Conservation (phyloP, 305 asterid genomes). For the Fraxinus albicans region DNA sequence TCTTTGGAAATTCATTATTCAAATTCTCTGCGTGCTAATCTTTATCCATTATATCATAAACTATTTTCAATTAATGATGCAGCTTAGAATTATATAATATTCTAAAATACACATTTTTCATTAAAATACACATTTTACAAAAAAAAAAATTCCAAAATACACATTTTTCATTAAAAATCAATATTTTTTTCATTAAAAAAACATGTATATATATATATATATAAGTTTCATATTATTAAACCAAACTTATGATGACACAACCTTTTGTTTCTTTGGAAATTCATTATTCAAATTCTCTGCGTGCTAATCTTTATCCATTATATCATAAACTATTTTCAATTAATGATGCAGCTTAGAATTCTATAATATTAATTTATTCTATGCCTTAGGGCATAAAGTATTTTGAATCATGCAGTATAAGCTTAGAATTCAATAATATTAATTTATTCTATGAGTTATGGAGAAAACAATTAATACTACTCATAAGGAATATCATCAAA, state of each 20-base stretch:
- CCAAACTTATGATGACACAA: background rate
- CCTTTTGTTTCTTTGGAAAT: background rate
- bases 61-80: background rate
- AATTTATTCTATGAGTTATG: background rate
- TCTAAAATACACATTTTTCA: too few relatives aligned
- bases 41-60: background rate
- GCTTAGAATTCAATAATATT: background rate
- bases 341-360: background rate
- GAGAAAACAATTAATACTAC: background rate
- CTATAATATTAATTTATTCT: background rate
- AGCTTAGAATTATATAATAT: background rate
- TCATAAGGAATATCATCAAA: too few relatives aligned
- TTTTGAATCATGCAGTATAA: background rate
- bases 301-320: background rate
- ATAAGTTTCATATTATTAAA: background rate
- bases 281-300: background rate
- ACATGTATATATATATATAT: too few relatives aligned
- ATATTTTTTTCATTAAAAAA: too few relatives aligned
- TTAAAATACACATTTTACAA: too few relatives aligned
- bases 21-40: background rate
- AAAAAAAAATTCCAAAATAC: too few relatives aligned
- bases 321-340: background rate
- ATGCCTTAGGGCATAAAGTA: background rate
- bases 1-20: background rate
- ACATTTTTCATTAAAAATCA: too few relatives aligned